Evolutionary conservation across 1,284 basidiomycete species (phyloP), one percentile per base, ranked within the genome.

Genomic region (Coniferiporia weirii): DNA sequence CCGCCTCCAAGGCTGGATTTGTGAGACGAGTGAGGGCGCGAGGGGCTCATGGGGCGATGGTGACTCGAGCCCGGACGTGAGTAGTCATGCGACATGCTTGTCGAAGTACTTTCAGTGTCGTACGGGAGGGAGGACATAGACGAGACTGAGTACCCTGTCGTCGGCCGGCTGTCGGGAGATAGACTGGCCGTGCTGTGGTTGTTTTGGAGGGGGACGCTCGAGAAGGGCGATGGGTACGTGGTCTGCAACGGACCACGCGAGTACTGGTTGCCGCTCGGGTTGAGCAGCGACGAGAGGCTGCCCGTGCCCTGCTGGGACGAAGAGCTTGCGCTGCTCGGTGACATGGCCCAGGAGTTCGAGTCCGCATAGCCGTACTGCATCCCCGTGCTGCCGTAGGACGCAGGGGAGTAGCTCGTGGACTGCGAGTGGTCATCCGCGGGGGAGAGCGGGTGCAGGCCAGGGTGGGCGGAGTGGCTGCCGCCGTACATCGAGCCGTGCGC

Each of bases 131-230:
- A 88, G 0, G 84, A 85, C 65, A 88, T 85, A 13, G 87, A 89
- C 1, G 87, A 84, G 57, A 89, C 87, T 32, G 88, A 90, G 70
- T 92, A 92, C 12, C 89, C 88, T 0, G 89, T 91, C 1, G 84
- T 86, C 2, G 89, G 89, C 53, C 89, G 82, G 70, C 87, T 88
- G 68, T 91, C 89, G 2, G 90, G 89, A 1, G 89, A 91, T 61
- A 89, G 70, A 3, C 86, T 87, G 0, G 85, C 87, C 4, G 83
- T 78, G 47, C 80, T 85, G 64, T 86, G 85, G 63, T 86, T 85
- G 49, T 74, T 74, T 53, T 82, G 79, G 75, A 87, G 79, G 38
- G 83, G 83, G 71, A 87, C 78, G 32, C 79, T 80, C 13, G 84
- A 82, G 71, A 86, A 87, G 1, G 84, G 68, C 10, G 72, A 83